Percentiles rank a stretch among this genome's conserved stretches.
These are phyloP conservation scores for Lepiota brunneoincarnata DNA, from an alignment of 768 basidiomycete genomes.

Conservation along the genomic window DNA sequence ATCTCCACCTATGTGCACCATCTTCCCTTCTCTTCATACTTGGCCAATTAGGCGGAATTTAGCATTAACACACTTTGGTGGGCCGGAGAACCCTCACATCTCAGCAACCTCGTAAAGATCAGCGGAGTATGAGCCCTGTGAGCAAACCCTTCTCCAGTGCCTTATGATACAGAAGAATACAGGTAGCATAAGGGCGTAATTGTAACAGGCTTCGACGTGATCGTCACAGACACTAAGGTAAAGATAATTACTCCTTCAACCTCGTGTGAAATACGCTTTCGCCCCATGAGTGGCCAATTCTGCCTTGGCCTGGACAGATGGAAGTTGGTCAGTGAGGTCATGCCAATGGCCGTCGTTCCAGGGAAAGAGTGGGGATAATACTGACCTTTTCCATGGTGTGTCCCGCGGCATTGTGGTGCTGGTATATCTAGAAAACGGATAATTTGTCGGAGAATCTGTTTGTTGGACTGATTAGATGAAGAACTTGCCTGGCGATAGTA, in stretches of 20 bases:
- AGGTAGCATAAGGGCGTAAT: constrained; percentile 3
- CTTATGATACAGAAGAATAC: constrained; percentile 7
- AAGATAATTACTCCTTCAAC: constrained; percentile 36
- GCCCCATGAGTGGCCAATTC: constrained; percentile 85
- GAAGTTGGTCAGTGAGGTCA: constrained; percentile 11
- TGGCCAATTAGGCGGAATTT: too few species aligned
- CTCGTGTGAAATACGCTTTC: constrained; percentile 84
- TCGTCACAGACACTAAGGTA: constrained; percentile 13
- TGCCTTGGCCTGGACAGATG: constrained; percentile 61
- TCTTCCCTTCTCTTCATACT: too few species aligned
- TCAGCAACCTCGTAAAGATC: neutral
- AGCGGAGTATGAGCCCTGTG: neutral
- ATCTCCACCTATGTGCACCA: too few species aligned
- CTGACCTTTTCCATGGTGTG: constrained; percentile 85
- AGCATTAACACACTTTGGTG: too few species aligned
- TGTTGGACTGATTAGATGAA: constrained; percentile 6
- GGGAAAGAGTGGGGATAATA: constrained; percentile 4
- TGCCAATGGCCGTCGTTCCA: neutral
- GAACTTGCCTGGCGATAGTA: constrained; percentile 74
- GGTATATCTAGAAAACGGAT: constrained; percentile 23
- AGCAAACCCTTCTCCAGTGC: neutral
- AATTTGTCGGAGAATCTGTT: constrained; percentile 12
- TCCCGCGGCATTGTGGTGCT: constrained; percentile 69
- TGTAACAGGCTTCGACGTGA: constrained; percentile 13
- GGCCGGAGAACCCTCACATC: too few species aligned